phyloP scores from a whole-genome alignment of 164 flowering plant species.

The Cinnamomum chago region DNA sequence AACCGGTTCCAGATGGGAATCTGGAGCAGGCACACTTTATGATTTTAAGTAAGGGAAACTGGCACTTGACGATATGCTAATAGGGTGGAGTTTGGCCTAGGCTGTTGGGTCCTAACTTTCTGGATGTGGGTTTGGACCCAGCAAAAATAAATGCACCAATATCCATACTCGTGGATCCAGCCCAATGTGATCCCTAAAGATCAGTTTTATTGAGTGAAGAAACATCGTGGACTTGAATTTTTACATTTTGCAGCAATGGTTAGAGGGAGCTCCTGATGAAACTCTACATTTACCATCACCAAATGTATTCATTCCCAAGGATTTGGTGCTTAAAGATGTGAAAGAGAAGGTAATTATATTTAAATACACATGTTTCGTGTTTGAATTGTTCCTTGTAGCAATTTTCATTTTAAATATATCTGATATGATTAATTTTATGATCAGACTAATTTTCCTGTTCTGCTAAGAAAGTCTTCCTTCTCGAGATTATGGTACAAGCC shows the following conservation, averaged over 20 bases:
- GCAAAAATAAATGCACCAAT: too few relatives aligned
- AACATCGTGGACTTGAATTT: not conserved
- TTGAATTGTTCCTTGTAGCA: not conserved
- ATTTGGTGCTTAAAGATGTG: conserved; percentile 59
- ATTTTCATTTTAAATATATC: not conserved
- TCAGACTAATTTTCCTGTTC: conserved; percentile 59
- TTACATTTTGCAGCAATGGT: conserved; percentile 63
- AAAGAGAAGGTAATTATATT: conserved; percentile 45
- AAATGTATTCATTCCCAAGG: conserved; percentile 85
- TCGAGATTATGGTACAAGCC: conserved; percentile 93
- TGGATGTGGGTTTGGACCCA: too few relatives aligned
- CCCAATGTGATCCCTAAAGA: too few relatives aligned
- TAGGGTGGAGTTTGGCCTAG: too few relatives aligned
- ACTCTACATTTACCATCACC: conserved; percentile 68
- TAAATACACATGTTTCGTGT: not conserved
- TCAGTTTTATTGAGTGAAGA: too few relatives aligned
- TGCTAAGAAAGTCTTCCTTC: conserved; percentile 59
- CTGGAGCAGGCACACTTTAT: not conserved
- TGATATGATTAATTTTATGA: conserved; percentile 6
- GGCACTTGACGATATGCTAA: not conserved
- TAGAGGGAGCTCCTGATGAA: conserved; percentile 56
- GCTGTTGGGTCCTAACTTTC: too few relatives aligned
- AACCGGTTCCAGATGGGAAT: not conserved
- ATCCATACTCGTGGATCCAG: too few relatives aligned
- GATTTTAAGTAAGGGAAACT: not conserved